Evolutionary conservation across 1,284 basidiomycete genomes (phyloP).

Genomic region (Cutaneotrichosporon curvatum): DNA sequence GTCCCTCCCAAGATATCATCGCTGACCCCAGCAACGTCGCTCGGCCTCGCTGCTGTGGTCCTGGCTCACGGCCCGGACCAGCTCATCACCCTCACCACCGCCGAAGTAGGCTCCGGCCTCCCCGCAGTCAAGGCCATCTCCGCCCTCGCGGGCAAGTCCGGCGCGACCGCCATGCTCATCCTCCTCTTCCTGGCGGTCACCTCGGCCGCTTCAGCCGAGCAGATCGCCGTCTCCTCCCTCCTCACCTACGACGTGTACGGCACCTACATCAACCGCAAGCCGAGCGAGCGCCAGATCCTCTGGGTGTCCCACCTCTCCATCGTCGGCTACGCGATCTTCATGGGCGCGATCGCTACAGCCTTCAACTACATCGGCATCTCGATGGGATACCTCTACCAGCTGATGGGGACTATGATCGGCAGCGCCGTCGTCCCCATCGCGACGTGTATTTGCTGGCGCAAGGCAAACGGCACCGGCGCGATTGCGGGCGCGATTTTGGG

Average conservation of each 20-base stretch:
- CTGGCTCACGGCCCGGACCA: conserved; percentile 54
- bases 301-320: conserved; percentile 50
- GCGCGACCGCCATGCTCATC: conserved; percentile 52
- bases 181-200: conserved; percentile 58
- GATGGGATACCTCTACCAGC: conserved; percentile 52
- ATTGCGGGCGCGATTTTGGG: conserved; percentile 65
- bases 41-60: conserved; percentile 75
- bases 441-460: conserved; percentile 68
- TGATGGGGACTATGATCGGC: conserved; percentile 56
- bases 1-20: not conserved
- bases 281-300: conserved; percentile 57
- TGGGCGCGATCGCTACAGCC: conserved; percentile 73
- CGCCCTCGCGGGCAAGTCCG: conserved; percentile 66
- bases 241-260: conserved; percentile 70
- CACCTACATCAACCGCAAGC: conserved; percentile 55
- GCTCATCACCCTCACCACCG: conserved; percentile 50
- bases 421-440: conserved; percentile 82
- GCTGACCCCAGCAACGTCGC: conserved; percentile 31
- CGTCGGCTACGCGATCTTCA: conserved; percentile 66
- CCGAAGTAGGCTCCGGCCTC: conserved; percentile 71
- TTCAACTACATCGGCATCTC: conserved; percentile 84
- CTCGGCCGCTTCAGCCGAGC: conserved; percentile 76
- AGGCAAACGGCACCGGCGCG: conserved; percentile 76
- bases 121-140: conserved; percentile 64
- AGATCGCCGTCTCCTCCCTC: conserved; percentile 73